These are phyloP conservation scores for Dalbergia oliveri DNA, from an alignment of 306 rosid species.

Conservation along the genomic window DNA sequence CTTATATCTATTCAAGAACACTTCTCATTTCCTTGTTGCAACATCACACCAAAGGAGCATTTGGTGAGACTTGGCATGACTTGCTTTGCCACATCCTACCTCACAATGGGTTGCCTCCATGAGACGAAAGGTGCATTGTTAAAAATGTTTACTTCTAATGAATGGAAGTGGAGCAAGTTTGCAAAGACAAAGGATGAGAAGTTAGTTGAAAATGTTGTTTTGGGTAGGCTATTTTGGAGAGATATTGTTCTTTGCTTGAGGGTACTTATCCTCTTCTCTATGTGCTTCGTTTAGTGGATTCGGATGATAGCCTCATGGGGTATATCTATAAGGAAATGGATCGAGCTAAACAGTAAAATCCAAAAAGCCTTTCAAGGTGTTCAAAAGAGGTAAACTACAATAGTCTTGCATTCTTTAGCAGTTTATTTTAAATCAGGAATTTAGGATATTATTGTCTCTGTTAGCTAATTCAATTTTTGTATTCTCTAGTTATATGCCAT, in stretches of 20 bases:
- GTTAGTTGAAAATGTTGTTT: no score
- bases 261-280: no score
- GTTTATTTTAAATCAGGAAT: no score
- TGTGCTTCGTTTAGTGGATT: no score
- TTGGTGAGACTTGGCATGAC: not conserved
- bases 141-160: not conserved
- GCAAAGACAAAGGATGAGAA: no score
- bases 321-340: no score
- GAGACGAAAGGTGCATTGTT: not conserved
- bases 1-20: not conserved
- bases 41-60: not conserved
- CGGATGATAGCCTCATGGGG: no score
- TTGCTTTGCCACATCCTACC: not conserved
- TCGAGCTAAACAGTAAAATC: no score
- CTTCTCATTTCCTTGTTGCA: not conserved
- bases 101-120: not conserved
- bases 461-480: not conserved
- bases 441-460: no score
- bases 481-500: not conserved
- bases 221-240: no score
- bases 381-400: not conserved
- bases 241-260: no score
- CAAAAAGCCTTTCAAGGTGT: no score
- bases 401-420: not conserved
- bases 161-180: not conserved